phyloP scores from a whole-genome alignment of 352 stramenopile species.

The Phytophthora meadii region DNA sequence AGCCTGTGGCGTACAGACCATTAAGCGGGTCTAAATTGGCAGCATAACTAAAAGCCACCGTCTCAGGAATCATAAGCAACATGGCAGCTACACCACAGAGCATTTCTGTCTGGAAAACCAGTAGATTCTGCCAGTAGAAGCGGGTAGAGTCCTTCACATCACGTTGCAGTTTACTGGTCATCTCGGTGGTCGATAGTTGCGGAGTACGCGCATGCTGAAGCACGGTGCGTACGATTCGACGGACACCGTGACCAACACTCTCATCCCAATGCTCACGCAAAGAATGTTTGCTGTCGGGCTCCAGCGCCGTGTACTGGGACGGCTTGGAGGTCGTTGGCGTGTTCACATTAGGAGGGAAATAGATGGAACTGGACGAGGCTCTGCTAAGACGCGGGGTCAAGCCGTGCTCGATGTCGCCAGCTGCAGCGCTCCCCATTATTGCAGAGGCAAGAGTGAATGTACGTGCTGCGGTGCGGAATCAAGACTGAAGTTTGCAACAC shows the following conservation, averaged over 20 bases:
- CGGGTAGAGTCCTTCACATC: constrained; percentile 36
- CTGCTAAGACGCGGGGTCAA: constrained; percentile 21
- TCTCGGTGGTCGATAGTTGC: constrained; percentile 12
- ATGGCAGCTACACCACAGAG: constrained; percentile 90
- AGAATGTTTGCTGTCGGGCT: constrained; percentile 21
- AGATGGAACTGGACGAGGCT: constrained; percentile 24
- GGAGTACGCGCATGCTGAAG: constrained; percentile 3
- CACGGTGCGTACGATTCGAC: constrained; percentile 27
- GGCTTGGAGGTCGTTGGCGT: constrained; percentile 3
- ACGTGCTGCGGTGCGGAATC: background rate
- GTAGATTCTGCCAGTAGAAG: constrained; percentile 67
- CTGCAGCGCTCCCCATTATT: constrained; percentile 18
- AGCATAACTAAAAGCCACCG: constrained; percentile 94
- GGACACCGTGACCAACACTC: constrained; percentile 38
- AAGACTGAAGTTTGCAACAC: constrained; percentile 5
- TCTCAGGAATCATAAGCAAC: constrained; percentile 94
- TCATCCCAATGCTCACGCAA: constrained; percentile 32
- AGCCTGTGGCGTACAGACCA: constrained; percentile 92
- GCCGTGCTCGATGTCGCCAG: constrained; percentile 29
- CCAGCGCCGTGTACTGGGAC: constrained; percentile 28
- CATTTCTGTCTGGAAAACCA: constrained; percentile 75
- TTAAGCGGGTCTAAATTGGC: constrained; percentile 89
- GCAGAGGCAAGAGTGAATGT: constrained; percentile 12
- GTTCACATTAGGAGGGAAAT: constrained; percentile 6
- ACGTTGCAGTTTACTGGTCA: constrained; percentile 28